phyloP scores from a whole-genome alignment of 2,329 filamentous ascomycete genomes.

The Clathrospora elynae region DNA sequence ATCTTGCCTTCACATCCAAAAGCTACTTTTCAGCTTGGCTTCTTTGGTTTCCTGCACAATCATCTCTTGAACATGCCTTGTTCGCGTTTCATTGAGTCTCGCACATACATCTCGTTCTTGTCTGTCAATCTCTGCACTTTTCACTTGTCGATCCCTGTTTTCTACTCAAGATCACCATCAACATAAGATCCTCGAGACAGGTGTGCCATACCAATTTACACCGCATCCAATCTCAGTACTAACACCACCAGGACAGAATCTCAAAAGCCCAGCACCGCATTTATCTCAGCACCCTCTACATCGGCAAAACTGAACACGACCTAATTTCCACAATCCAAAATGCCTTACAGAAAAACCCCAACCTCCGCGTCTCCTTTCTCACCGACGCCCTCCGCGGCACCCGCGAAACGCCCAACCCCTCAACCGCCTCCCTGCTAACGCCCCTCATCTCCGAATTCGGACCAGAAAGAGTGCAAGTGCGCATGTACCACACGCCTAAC shows the following conservation, averaged over 20 bases:
- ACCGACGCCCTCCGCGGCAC: slow-evolving; percentile 92
- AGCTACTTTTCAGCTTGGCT: too few species aligned
- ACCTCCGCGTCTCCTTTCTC: slow-evolving; percentile 82
- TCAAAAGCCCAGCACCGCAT: slow-evolving; percentile 76
- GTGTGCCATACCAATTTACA: too few species aligned
- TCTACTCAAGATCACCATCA: too few species aligned
- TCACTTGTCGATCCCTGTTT: too few species aligned
- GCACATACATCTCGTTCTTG: too few species aligned
- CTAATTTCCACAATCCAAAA: slow-evolving; percentile 78
- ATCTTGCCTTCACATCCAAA: too few species aligned
- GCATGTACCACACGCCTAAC: slow-evolving; percentile 98
- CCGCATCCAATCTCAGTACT: too few species aligned
- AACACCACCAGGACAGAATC: slow-evolving; percentile 66
- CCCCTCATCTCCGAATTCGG: slow-evolving; percentile 87
- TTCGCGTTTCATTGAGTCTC: neutral
- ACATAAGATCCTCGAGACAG: neutral
- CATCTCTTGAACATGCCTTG: too few species aligned
- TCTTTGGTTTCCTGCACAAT: too few species aligned
- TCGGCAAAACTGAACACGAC: slow-evolving; percentile 90
- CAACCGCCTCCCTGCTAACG: slow-evolving; percentile 84
- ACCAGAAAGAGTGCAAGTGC: slow-evolving; percentile 80
- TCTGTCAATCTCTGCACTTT: neutral
- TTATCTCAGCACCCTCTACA: slow-evolving; percentile 95
- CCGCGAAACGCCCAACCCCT: slow-evolving; percentile 82
- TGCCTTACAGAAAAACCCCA: slow-evolving; percentile 73